Evolutionary conservation across 1,284 basidiomycete genomes (phyloP).

Genomic region (Microbotryum violaceum): DNA sequence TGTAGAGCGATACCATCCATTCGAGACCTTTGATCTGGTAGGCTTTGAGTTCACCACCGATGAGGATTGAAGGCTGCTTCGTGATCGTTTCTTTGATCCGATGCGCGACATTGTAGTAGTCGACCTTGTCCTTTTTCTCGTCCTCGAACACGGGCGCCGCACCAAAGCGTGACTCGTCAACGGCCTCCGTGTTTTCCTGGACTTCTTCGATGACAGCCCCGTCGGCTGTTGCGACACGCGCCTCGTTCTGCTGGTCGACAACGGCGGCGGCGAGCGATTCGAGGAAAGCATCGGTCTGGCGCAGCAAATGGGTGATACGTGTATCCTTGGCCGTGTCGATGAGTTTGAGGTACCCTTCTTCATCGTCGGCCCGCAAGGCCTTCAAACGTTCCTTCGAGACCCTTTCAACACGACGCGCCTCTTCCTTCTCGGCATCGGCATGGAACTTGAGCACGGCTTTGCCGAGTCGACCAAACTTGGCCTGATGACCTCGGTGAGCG

Average conservation of each 20-base stretch:
- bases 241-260: slow-evolving; percentile 83
- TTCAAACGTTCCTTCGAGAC: slow-evolving; percentile 97
- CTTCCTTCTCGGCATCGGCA: slow-evolving; percentile 45
- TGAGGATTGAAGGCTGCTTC: slow-evolving; percentile 71
- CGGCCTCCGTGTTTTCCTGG: slow-evolving; percentile 6
- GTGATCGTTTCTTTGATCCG: slow-evolving; percentile 81
- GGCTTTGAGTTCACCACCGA: slow-evolving; percentile 58
- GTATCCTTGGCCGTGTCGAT: slow-evolving; percentile 99
- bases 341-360: slow-evolving; percentile 98
- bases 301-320: slow-evolving; percentile 90
- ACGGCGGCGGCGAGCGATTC: slow-evolving; percentile 94
- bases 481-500: slow-evolving; percentile 48
- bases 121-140: slow-evolving; percentile 67
- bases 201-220: slow-evolving; percentile 42
- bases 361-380: slow-evolving; percentile 95
- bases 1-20: slow-evolving; percentile 89
- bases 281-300: slow-evolving; percentile 91
- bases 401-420: slow-evolving; percentile 69
- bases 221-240: slow-evolving; percentile 45
- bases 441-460: slow-evolving; percentile 45
- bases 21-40: slow-evolving; percentile 93
- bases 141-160: slow-evolving; percentile 44
- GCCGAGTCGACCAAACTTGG: slow-evolving; percentile 46
- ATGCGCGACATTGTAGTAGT: slow-evolving; percentile 97
- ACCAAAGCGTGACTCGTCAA: slow-evolving; percentile 37